phyloP scores from a whole-genome alignment of 2,329 filamentous ascomycete species.

The Aspergillus glaucus region DNA sequence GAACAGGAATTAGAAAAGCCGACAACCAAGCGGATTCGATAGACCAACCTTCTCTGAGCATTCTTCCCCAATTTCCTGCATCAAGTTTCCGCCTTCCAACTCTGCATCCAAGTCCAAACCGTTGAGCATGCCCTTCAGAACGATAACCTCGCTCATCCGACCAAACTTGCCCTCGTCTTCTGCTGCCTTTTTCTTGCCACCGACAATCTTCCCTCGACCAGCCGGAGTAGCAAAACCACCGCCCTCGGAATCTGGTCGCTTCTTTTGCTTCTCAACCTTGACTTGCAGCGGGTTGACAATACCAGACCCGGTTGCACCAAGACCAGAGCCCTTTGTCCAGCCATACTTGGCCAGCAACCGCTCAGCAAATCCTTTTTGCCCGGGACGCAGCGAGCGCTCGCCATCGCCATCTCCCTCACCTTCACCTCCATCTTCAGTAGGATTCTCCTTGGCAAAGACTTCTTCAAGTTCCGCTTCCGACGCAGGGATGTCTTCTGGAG shows the following conservation, averaged over 20 bases:
- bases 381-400: conserved; percentile 61
- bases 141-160: conserved; percentile 72
- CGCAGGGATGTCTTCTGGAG: conserved; percentile 47
- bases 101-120: conserved; percentile 77
- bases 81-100: conserved; percentile 60
- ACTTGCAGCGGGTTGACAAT: conserved; percentile 79
- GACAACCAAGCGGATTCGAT: not conserved
- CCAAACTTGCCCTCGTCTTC: conserved; percentile 56
- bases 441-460: conserved; percentile 34
- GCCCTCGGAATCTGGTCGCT: conserved; percentile 69
- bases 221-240: conserved; percentile 68
- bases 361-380: conserved; percentile 77
- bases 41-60: conserved; percentile 68
- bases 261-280: conserved; percentile 79
- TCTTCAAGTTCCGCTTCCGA: conserved; percentile 49
- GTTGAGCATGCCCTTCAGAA: conserved; percentile 78
- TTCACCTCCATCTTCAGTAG: conserved; percentile 31
- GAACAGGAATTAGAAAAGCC: conserved; percentile 3
- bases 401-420: conserved; percentile 17
- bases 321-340: conserved; percentile 79
- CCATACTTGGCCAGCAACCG: conserved; percentile 91
- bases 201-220: conserved; percentile 72
- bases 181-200: conserved; percentile 56
- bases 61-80: conserved; percentile 93
- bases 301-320: conserved; percentile 74